These are phyloP conservation scores for Phytophthora aleatoria DNA, from an alignment of 352 stramenopile species.

Conservation along the genomic window DNA sequence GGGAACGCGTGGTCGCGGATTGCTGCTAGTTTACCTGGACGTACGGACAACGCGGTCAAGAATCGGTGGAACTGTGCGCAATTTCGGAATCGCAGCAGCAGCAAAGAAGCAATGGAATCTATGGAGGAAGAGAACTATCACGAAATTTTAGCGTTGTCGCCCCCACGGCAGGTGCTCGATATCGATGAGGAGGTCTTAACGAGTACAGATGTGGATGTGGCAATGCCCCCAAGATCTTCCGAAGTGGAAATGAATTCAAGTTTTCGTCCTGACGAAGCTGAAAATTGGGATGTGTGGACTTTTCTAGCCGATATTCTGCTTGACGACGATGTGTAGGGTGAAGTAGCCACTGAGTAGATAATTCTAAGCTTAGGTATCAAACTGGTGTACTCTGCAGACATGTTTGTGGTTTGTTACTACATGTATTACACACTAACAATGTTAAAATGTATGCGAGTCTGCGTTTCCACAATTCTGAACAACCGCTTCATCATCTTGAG, in stretches of 20 bases:
- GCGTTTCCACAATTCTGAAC: no score
- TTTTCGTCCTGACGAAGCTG: not conserved
- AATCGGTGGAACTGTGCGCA: slow-evolving; percentile 51
- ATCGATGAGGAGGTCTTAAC: not conserved
- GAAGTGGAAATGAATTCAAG: not conserved
- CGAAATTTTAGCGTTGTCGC: not conserved
- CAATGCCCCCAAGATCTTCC: not conserved
- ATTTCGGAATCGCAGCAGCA: not conserved
- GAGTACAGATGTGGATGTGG: not conserved
- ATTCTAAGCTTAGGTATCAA: no score
- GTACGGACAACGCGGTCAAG: slow-evolving; percentile 61
- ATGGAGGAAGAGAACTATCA: not conserved
- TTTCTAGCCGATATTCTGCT: not conserved
- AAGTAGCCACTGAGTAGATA: no score
- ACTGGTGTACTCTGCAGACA: no score
- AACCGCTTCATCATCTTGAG: no score
- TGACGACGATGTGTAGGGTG: not conserved
- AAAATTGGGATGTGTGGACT: not conserved
- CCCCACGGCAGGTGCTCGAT: not conserved
- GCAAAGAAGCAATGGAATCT: not conserved
- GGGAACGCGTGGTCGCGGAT: slow-evolving; percentile 62
- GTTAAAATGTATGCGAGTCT: no score
- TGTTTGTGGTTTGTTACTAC: no score
- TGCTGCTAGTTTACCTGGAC: slow-evolving; percentile 43
- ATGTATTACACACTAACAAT: no score